Evolutionary conservation across 148 eudicot species (phyloP), one percentile per base, ranked within the genome.

Genomic region (Diospyros kaki): DNA sequence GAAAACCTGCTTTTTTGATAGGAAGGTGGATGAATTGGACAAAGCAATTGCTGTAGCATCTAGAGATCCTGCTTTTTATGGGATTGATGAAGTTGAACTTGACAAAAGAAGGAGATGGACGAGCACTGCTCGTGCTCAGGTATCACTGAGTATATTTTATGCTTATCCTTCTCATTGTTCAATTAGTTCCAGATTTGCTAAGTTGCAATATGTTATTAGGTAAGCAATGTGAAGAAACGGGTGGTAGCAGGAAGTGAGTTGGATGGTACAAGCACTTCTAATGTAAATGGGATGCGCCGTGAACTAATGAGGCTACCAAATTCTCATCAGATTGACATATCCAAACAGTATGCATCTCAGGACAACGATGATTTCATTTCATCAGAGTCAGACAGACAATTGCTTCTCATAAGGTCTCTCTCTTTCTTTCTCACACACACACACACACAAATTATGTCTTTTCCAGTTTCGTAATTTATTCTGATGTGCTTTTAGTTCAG

Each of bases 1-100:
- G 86, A 88, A 78, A 64, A 62, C 28, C 64, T 77, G 52, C 60
- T 76, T 85, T 87, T 77, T 78, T 89, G 92, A 89, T 90, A 82
- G 97, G 86, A 90, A 92, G 98, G 94, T 95, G 86, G 97, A 92
- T 89, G 98, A 95, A 80, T 83, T 95, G 86, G 97, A 89, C 83
- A 95, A 90, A 80, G 85, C 98, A 28, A 82, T 94, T 79, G 14
- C 89, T 76, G 97, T 94, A 46, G 96, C 98, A 68, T 81, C 92
- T 38, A 85, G 87, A 74, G 87, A 94, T 68, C 98, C 94, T 83
- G 74, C 89, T 65, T 77, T 64, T 69, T 94, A 87, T 80, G 94
- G 96, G 48, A 87, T 94, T 76, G 80, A 82, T 82, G 87, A 82
- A 63, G 77, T 73, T 38, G 98, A 94, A 84, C 93, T 94, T 79